phyloP scores from a whole-genome alignment of 768 basidiomycete species.

The Mycena kentingensis region DNA sequence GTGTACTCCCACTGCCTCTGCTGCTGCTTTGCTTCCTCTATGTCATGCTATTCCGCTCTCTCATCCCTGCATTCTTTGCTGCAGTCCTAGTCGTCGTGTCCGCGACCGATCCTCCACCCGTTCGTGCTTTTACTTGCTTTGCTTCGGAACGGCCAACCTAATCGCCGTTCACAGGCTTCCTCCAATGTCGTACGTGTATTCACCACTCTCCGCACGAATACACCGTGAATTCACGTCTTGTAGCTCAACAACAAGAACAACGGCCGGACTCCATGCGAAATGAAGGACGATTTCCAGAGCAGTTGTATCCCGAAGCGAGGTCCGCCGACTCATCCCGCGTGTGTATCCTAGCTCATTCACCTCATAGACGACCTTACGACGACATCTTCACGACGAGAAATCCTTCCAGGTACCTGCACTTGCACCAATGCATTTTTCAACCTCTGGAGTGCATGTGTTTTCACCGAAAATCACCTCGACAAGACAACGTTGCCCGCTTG shows the following conservation, averaged over 20 bases:
- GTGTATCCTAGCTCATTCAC: too few species aligned
- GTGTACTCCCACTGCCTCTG: not conserved
- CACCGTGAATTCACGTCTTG: not conserved
- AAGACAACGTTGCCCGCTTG: slow-evolving; percentile 9
- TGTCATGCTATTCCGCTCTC: not conserved
- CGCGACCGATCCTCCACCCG: slow-evolving; percentile 36
- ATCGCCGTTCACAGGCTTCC: not conserved
- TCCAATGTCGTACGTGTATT: slow-evolving; percentile 34
- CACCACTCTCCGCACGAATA: not conserved
- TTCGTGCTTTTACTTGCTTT: not conserved
- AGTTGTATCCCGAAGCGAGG: not conserved
- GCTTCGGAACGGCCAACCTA: not conserved
- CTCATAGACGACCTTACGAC: too few species aligned
- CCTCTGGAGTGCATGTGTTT: slow-evolving; percentile 19
- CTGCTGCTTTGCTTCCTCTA: too few species aligned
- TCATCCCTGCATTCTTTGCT: not conserved
- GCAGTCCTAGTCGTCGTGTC: not conserved
- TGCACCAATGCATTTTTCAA: slow-evolving; percentile 22
- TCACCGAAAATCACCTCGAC: not conserved
- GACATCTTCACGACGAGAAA: too few species aligned
- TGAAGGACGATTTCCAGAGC: not conserved
- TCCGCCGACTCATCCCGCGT: not conserved
- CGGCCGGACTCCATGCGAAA: slow-evolving; percentile 15
- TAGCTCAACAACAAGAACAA: slow-evolving; percentile 16
- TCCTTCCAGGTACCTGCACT: slow-evolving; percentile 10